These are phyloP conservation scores for Mortierella antarctica DNA, from an alignment of 192 early-diverging fungal species.

Conservation along the genomic window DNA sequence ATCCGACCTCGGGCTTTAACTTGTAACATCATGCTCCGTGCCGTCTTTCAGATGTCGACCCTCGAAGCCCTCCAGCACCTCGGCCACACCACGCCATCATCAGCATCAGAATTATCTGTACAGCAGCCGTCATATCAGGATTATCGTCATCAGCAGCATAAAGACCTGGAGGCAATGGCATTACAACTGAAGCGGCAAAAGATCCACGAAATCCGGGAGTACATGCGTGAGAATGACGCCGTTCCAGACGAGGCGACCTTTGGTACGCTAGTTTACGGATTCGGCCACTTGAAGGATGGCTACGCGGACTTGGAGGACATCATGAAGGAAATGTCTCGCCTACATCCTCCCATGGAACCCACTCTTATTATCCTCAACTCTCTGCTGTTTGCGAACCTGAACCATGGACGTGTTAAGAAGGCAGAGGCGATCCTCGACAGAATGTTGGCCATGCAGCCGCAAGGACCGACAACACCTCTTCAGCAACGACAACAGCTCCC, in stretches of 20 bases:
- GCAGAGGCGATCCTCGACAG: slow-evolving; percentile 32
- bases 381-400: slow-evolving; percentile 39
- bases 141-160: neutral
- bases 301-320: slow-evolving; percentile 23
- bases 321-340: slow-evolving; percentile 21
- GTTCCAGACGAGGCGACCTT: slow-evolving; percentile 19
- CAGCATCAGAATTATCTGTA: neutral
- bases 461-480: neutral
- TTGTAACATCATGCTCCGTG: slow-evolving; percentile 36
- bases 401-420: slow-evolving; percentile 22
- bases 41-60: slow-evolving; percentile 31
- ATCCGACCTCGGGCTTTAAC: slow-evolving; percentile 33
- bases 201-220: slow-evolving; percentile 5
- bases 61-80: slow-evolving; percentile 20
- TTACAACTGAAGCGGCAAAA: slow-evolving; percentile 27
- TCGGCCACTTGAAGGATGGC: slow-evolving; percentile 33
- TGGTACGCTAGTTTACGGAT: slow-evolving; percentile 42
- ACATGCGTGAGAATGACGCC: slow-evolving; percentile 15
- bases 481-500: neutral
- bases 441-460: neutral
- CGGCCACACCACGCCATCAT: neutral
- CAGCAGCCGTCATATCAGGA: neutral
- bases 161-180: neutral
- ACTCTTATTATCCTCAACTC: slow-evolving; percentile 28
- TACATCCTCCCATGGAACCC: slow-evolving; percentile 1